Base-by-base conservation (phyloP, 768 basidiomycete genomes). In the Dacryopinax primogenitus region DNA sequence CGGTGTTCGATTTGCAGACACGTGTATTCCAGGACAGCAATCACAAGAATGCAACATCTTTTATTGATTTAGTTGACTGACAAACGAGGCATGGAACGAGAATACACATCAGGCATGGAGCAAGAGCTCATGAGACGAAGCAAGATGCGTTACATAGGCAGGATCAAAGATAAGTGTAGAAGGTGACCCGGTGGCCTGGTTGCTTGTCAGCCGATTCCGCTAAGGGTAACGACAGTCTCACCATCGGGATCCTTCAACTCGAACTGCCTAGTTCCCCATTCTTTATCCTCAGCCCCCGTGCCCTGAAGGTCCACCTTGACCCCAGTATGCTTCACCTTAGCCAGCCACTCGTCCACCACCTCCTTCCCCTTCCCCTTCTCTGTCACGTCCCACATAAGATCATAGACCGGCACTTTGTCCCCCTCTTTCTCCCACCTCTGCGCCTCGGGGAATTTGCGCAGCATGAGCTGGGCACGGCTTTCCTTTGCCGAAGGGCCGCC, bases 281-380 rank as follows among this genome's bases (percentile, higher is more conserved):
- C 51, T 21, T 58, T 58, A 18, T 58, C 51, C 32, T 58, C 51
- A 3, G 26, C 51, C 26, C 51, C 51, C 9, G 4, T 18, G 4
- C 51, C 51, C 3, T 58, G 51, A 3, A 58, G 30, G 51, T 21
- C 11, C 51, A 58, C 26, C 23, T 32, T 30, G 18, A 58, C 51
- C 26, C 51, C 51, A 18, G 26, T 58, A 7, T 21, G 9, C 26
- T 58, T 58, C 26, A 58, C 23, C 51, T 58, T 58, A 3, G 26
- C 51, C 23, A 13, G 21, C 51, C 51, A 58, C 26, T 58, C 51
- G 18, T 58, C 51, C 15, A 58, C 51, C 9, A 58, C 51, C 21
- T 58, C 51, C 51, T 58, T 58, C 13, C 51, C 51, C 30, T 58
- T 58, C 13, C 51, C 51, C 30, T 58, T 58, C 51, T 58, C 51